These are phyloP conservation scores for Penicillium aurantiogriseum DNA, from an alignment of 2,329 filamentous ascomycete genomes.

Conservation along the genomic window DNA sequence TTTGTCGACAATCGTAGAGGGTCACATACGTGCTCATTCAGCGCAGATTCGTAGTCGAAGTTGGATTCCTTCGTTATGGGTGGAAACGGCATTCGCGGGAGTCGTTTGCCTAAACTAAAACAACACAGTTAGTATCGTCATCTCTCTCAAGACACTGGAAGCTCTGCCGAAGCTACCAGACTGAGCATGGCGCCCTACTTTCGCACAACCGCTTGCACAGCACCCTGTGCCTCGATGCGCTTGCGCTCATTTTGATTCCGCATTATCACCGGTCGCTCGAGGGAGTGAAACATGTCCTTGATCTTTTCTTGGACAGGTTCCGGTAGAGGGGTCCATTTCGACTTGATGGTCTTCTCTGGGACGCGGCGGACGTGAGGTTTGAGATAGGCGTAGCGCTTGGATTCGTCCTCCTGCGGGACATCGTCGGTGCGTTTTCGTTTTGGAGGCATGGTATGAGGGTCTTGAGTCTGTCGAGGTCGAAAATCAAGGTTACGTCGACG, in stretches of 20 bases:
- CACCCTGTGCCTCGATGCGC: conserved; percentile 43
- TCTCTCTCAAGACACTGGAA: neutral
- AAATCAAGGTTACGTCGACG: conserved; percentile 12
- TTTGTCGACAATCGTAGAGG: neutral
- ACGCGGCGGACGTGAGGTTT: conserved; percentile 44
- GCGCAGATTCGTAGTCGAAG: conserved; percentile 46
- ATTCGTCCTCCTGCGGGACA: conserved; percentile 13
- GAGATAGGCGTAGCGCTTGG: conserved; percentile 40
- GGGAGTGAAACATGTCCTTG: conserved; percentile 41
- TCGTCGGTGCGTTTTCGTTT: conserved; percentile 32
- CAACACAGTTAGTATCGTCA: neutral
- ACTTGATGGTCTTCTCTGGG: conserved; percentile 44
- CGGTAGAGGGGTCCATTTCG: conserved; percentile 47
- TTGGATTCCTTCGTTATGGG: conserved; percentile 42
- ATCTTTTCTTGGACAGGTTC: conserved; percentile 45
- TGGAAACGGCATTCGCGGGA: conserved; percentile 49
- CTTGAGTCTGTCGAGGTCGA: neutral
- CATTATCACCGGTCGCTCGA: conserved; percentile 46
- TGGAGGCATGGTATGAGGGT: conserved; percentile 23
- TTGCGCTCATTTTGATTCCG: conserved; percentile 44
- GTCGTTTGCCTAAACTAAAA: conserved; percentile 39
- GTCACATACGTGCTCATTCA: conserved; percentile 43
- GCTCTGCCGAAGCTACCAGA: neutral
- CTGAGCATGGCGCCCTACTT: conserved; percentile 33
- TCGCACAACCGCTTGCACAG: conserved; percentile 42